Conservation (phyloP, 140 eudicot genomes). For the Erigeron philadelphicus region DNA sequence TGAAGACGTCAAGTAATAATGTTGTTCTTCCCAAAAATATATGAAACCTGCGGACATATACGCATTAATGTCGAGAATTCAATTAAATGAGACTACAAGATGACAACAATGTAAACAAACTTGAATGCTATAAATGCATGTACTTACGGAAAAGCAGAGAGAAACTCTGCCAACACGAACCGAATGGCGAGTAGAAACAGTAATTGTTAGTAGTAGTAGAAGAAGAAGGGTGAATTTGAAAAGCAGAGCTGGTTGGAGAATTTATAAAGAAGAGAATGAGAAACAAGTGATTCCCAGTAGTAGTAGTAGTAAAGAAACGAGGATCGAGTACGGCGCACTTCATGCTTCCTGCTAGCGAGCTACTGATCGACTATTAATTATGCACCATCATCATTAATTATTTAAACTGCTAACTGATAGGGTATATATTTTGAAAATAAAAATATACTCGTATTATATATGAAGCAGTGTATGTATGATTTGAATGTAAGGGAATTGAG, state of each 20-base stretch:
- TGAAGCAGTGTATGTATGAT: too few relatives aligned
- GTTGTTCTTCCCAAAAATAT: constrained; percentile 9
- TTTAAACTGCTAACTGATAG: too few relatives aligned
- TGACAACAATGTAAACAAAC: too few relatives aligned
- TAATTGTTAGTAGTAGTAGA: constrained; percentile 18
- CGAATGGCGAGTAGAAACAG: constrained; percentile 7
- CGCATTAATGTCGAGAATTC: not conserved
- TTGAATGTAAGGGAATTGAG: too few relatives aligned
- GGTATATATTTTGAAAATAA: too few relatives aligned
- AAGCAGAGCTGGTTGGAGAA: constrained; percentile 22
- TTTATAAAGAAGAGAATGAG: constrained; percentile 27
- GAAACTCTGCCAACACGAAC: constrained; percentile 20
- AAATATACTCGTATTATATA: too few relatives aligned
- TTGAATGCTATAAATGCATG: too few relatives aligned
- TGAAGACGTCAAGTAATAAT: not conserved
- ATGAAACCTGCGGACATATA: constrained; percentile 2
- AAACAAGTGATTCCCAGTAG: constrained; percentile 19
- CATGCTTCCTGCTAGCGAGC: constrained; percentile 34
- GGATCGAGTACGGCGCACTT: constrained; percentile 56
- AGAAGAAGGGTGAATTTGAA: constrained; percentile 4
- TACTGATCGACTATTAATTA: too few relatives aligned
- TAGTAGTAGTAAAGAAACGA: constrained; percentile 14
- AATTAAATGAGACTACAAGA: not conserved
- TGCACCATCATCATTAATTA: too few relatives aligned
- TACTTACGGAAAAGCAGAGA: constrained; percentile 21